Base-by-base conservation (phyloP, 2,329 filamentous ascomycete genomes). In the Neophaeococcomyces mojaviensis region DNA sequence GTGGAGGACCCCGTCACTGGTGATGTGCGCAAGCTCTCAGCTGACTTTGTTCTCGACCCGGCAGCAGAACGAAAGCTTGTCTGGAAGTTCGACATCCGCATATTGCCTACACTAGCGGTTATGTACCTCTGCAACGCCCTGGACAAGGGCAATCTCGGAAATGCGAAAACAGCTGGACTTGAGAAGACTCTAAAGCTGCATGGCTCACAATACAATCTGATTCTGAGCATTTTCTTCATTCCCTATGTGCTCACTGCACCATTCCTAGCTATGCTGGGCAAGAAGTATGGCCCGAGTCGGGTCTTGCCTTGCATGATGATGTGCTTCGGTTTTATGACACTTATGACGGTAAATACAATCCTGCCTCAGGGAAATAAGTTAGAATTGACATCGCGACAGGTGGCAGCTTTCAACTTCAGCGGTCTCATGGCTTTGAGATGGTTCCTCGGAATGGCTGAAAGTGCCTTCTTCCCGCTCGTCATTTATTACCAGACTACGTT, bases 141-240 rank as follows among this genome's bases (percentile, higher is more conserved):
- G 13, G 72, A 75, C 58, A 74, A 75, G 54, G 65, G 67, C 31
- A 76, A 76, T 51, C 56, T 75, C 32, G 73, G 76, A 42, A 80
- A 80, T 58, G 76, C 77, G 2, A 67, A 81, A 58, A 81, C 77
- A 0, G 74, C 68, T 44, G 71, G 71, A 1, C 62, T 79, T 10
- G 65, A 72, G 44, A 58, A 63, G 26, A 59, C 63, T 56, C 65
- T 86, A 16, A 61, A 76, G 26, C 81, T 88, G 64, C 71, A 71
- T 35, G 61, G 65, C 1, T 73, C 79, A 51, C 74, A 86, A 59
- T 86, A 87, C 66, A 86, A 86, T 59, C 72, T 79, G 22, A 74
- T 86, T 39, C 64, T 87, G 30, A 75, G 73, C 42, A 79, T 88
- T 52, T 88, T 88, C 69, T 88, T 84, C 63, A 71, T 88, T 5